phyloP scores from a whole-genome alignment of 805 yeast genomes.

The Pichia deserticola region DNA sequence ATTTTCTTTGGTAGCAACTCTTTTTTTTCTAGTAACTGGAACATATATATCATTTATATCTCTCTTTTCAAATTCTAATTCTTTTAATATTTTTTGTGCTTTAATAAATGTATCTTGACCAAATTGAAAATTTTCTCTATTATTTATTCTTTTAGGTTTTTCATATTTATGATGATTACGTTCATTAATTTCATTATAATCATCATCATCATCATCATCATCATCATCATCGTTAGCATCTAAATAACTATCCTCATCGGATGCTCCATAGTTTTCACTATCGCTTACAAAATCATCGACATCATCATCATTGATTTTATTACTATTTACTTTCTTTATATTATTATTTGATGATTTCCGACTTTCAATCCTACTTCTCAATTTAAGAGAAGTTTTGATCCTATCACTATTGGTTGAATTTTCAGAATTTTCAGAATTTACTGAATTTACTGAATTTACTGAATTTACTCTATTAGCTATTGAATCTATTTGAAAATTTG shows the following conservation, averaged over 20 bases:
- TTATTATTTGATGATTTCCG: not conserved
- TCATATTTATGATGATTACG: not conserved
- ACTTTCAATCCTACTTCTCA: not conserved
- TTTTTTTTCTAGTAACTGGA: conserved; percentile 2
- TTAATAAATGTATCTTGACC: not conserved
- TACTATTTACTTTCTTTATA: not conserved
- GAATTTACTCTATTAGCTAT: no score
- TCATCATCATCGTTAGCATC: not conserved
- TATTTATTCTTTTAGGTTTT: not conserved
- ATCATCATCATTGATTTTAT: not conserved
- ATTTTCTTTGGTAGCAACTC: conserved; percentile 44
- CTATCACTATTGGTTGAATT: no score
- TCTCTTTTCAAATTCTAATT: conserved; percentile 13
- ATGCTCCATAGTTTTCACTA: not conserved
- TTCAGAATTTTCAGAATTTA: not conserved
- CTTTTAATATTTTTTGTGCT: conserved; percentile 7
- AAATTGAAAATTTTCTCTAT: not conserved
- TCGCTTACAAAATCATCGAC: not conserved
- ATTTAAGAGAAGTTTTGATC: not conserved
- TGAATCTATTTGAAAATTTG: no score
- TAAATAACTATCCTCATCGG: not conserved
- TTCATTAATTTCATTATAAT: not conserved
- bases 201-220: not conserved
- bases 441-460: no score
- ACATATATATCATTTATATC: conserved; percentile 8